Conservation (phyloP, 164 flowering plant genomes). For the Nelumbo lutea region DNA sequence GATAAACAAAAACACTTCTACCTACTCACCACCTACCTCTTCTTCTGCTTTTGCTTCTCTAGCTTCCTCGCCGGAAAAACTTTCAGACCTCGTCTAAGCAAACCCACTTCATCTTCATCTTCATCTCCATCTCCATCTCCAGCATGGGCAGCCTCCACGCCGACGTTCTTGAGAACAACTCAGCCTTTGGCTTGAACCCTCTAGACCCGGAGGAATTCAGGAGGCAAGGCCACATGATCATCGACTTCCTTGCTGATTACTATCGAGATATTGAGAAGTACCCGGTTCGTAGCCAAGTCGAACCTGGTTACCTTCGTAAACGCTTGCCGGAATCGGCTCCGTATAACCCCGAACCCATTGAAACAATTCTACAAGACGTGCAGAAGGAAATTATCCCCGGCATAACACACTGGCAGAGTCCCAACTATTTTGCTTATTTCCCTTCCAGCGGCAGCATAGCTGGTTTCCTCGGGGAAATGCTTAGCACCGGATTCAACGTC, state of each 20-base stretch:
- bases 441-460: slow-evolving; percentile 50
- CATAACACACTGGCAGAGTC: slow-evolving; percentile 73
- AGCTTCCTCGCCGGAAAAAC: not conserved
- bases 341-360: slow-evolving; percentile 39
- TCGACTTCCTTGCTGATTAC: slow-evolving; percentile 67
- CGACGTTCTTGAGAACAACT: slow-evolving; percentile 14
- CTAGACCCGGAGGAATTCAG: slow-evolving; percentile 61
- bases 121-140: not conserved
- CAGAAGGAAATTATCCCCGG: slow-evolving; percentile 52
- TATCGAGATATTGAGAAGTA: slow-evolving; percentile 42
- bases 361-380: slow-evolving; percentile 45
- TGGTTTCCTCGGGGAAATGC: slow-evolving; percentile 59
- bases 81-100: not conserved
- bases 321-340: slow-evolving; percentile 49
- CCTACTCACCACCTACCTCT: no score
- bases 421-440: slow-evolving; percentile 55
- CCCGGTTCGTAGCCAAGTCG: slow-evolving; percentile 65
- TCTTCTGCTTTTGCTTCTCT: no score
- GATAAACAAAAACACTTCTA: no score
- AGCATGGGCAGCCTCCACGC: slow-evolving; percentile 26
- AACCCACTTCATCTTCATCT: not conserved
- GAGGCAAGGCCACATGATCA: slow-evolving; percentile 47
- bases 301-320: slow-evolving; percentile 56
- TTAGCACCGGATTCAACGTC: slow-evolving; percentile 52
- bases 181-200: slow-evolving; percentile 24